Evolutionary conservation across 768 basidiomycete genomes (phyloP).

Genomic region (Auriculariales sp.): DNA sequence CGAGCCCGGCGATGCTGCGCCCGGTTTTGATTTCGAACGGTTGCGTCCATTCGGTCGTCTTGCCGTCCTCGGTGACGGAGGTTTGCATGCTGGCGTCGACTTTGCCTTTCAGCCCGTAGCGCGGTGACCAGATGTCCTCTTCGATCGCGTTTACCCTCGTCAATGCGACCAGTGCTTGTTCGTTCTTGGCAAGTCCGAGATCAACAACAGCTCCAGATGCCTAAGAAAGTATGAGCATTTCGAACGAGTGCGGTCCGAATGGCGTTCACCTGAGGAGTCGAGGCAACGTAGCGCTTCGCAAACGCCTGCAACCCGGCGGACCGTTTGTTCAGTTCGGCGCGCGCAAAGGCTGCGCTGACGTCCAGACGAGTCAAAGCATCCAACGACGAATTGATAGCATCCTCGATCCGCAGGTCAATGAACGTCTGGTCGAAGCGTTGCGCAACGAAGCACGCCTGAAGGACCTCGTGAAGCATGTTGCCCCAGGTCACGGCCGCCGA

Average conservation of each 20-base stretch:
- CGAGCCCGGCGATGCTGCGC: constrained; percentile 57
- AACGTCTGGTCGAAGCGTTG: constrained; percentile 48
- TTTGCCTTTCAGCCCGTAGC: constrained; percentile 90
- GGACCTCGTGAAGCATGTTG: constrained; percentile 82
- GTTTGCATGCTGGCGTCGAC: constrained; percentile 79
- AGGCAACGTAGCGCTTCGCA: constrained; percentile 47
- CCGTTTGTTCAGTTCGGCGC: constrained; percentile 41
- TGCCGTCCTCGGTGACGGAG: constrained; percentile 24
- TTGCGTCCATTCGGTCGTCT: constrained; percentile 26
- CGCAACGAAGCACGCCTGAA: constrained; percentile 61
- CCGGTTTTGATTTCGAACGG: constrained; percentile 98
- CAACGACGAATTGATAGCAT: constrained; percentile 30
- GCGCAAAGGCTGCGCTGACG: constrained; percentile 44
- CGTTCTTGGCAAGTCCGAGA: constrained; percentile 12
- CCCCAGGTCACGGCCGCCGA: constrained; percentile 74
- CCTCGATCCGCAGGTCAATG: constrained; percentile 44
- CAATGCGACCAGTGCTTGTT: constrained; percentile 52
- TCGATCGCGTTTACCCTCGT: constrained; percentile 72
- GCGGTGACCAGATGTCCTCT: constrained; percentile 96
- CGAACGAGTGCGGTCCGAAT: background rate
- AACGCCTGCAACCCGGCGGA: constrained; percentile 55
- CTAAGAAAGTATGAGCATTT: background rate
- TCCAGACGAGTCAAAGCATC: constrained; percentile 49
- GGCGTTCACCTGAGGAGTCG: constrained; percentile 41
- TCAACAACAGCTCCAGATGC: background rate